Base-by-base conservation (phyloP, 345 rosid genomes). In the Eutrema yunnanense region DNA sequence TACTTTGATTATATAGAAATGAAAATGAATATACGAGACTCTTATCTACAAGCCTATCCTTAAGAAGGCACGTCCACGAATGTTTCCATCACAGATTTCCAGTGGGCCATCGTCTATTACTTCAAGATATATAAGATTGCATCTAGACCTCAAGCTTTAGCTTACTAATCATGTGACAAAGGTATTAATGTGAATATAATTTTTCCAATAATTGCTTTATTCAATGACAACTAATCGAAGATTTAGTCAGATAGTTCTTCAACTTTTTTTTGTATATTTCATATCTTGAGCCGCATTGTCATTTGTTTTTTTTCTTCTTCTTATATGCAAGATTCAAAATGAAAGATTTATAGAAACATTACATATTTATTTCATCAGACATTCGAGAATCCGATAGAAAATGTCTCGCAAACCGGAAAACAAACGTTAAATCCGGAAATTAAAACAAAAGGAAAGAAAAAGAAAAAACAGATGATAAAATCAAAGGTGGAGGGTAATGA, bases 341-440 rank as follows among this genome's bases (percentile, higher is more conserved):
- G 13, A 69, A 27, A 56, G 16, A 55, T 44, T 46, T 46, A 69
- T 62, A 62, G 14, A 76, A 62, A 62, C 70, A 63, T 69, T 46
- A 76, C 60, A 76, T 69, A 69, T 62, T 69, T 69, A 76, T 76
- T 76, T 75, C 33, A 68, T 54, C 75, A 64, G 70, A 76, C 52
- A 62, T 47, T 69, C 3, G 66, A 70, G 54, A 71, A 70, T 64
- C 75, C 60, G 71, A 76, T 30, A 63, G 48, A 76, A 76, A 56
- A 63, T 48, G 67, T 76, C 72, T 63, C 75, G 44, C 61, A 70
- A 76, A 41, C 75, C 75, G 67, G 71, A 62, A 75, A 76, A 69
- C 62, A 62, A 63, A 76, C 19, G 65, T 56, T 76, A 47, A 55
- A 33, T 40, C 74, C 71, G 71, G 71, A 75, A 62, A 62, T 54